Evolutionary conservation across 306 rosid genomes (phyloP).

Genomic region (Prunus padus): DNA sequence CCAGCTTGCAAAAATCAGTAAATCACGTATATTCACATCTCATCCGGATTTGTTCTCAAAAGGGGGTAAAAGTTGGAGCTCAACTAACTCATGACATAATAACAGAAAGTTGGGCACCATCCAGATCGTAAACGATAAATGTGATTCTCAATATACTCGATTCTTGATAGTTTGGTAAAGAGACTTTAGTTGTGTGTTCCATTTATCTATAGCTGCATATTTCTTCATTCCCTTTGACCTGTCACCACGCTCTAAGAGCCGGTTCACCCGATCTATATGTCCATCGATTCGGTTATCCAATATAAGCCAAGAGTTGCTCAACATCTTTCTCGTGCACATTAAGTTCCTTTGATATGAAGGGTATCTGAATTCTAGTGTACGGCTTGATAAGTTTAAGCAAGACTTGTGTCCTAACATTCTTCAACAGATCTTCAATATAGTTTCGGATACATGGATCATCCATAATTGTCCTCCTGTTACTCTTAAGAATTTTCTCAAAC

Average conservation of each 20-base stretch:
- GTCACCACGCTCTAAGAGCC: slow-evolving; percentile 95
- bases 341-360: slow-evolving; percentile 79
- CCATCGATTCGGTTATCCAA: slow-evolving; percentile 94
- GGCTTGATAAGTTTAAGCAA: slow-evolving; percentile 92
- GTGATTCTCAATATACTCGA: too few relatives aligned
- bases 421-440: slow-evolving; percentile 89
- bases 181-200: too few relatives aligned
- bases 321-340: slow-evolving; percentile 53
- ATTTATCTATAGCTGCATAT: too few relatives aligned
- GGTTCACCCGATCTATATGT: slow-evolving; percentile 89
- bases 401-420: slow-evolving; percentile 95
- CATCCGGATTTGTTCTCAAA: too few relatives aligned
- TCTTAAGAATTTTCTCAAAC: slow-evolving; percentile 93
- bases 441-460: slow-evolving; percentile 93
- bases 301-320: slow-evolving; percentile 56
- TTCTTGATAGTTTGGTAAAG: too few relatives aligned
- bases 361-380: slow-evolving; percentile 89
- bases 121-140: too few relatives aligned
- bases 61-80: too few relatives aligned
- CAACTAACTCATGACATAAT: too few relatives aligned
- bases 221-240: too few relatives aligned
- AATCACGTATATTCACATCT: too few relatives aligned
- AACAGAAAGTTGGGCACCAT: too few relatives aligned
- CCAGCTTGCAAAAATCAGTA: too few relatives aligned
- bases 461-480: slow-evolving; percentile 89